A percentile compares a stretch with the other conserved stretches of the same genome.
These are phyloP conservation scores for Aureobasidium melanogenum DNA, from an alignment of 2,329 filamentous ascomycete genomes.

Conservation along the genomic window DNA sequence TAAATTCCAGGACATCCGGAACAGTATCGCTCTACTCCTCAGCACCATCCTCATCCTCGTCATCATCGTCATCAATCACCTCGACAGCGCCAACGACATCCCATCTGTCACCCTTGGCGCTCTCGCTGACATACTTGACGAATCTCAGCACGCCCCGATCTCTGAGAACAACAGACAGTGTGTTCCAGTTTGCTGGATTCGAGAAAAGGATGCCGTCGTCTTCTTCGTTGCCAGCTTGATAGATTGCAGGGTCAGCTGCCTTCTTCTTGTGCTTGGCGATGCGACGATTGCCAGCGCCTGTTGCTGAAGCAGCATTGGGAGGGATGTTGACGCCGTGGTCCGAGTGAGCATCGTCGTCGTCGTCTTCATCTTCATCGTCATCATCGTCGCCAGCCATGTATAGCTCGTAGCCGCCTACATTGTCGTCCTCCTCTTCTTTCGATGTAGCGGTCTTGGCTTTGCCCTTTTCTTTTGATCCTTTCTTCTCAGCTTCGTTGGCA, in stretches of 20 bases:
- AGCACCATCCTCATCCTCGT: conserved; percentile 13
- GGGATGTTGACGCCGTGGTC: conserved; percentile 31
- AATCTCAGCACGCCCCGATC: conserved; percentile 83
- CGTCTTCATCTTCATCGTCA: conserved; percentile 53
- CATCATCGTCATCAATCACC: conserved; percentile 42
- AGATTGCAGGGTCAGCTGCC: conserved; percentile 69
- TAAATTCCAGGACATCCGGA: neutral
- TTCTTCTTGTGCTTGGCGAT: conserved; percentile 22
- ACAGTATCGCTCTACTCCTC: neutral
- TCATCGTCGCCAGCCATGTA: conserved; percentile 79
- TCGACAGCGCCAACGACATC: conserved; percentile 76
- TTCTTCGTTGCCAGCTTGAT: conserved; percentile 62
- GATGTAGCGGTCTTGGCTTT: conserved; percentile 26
- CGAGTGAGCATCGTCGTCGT: conserved; percentile 35
- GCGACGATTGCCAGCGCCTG: conserved; percentile 39
- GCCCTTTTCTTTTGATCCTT: conserved; percentile 20
- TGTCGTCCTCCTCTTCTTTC: conserved; percentile 39
- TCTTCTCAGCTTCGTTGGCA: neutral
- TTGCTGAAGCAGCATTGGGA: conserved; percentile 25
- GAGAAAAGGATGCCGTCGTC: conserved; percentile 67
- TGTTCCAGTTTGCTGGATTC: conserved; percentile 73
- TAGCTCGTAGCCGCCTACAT: conserved; percentile 70
- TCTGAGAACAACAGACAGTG: conserved; percentile 78
- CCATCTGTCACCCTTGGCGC: conserved; percentile 83
- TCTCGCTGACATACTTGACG: conserved; percentile 86